Percentiles rank a stretch among this genome's conserved stretches.
Evolutionary conservation across 2,329 filamentous ascomycete genomes (phyloP).

Genomic region (Paracoccidioides brasiliensis): DNA sequence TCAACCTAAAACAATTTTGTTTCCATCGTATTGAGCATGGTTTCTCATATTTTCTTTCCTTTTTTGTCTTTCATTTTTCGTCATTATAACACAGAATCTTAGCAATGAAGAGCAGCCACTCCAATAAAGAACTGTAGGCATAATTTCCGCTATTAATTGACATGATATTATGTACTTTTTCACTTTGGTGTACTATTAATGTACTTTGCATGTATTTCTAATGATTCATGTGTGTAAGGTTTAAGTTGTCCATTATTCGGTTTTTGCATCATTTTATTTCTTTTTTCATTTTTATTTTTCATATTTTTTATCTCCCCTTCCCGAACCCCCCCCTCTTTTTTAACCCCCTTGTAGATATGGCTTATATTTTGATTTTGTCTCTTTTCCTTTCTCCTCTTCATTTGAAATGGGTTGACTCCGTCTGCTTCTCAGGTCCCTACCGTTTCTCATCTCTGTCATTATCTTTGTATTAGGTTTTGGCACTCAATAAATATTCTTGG

Average conservation of each 20-base stretch:
- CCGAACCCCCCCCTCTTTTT: neutral
- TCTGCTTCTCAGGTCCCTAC: no score
- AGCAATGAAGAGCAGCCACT: neutral
- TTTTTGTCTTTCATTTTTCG: neutral
- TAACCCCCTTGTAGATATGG: no score
- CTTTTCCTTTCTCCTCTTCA: no score
- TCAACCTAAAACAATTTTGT: constrained; percentile 5
- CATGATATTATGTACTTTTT: constrained; percentile 12
- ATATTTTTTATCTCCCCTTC: neutral
- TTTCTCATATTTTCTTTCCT: neutral
- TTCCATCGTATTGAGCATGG: neutral
- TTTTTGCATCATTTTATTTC: constrained; percentile 7
- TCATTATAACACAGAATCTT: neutral
- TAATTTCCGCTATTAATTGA: neutral
- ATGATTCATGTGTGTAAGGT: constrained; percentile 1
- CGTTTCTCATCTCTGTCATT: no score
- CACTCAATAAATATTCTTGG: no score
- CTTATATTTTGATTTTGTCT: no score
- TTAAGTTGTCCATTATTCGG: constrained; percentile 5
- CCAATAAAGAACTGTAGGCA: neutral
- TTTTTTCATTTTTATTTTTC: constrained; percentile 8
- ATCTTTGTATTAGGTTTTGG: no score
- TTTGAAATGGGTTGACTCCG: no score
- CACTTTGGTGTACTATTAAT: neutral
- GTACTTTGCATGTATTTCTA: neutral